Evolutionary conservation across 805 yeast species (phyloP).

Genomic region (Komagataella ulmi): DNA sequence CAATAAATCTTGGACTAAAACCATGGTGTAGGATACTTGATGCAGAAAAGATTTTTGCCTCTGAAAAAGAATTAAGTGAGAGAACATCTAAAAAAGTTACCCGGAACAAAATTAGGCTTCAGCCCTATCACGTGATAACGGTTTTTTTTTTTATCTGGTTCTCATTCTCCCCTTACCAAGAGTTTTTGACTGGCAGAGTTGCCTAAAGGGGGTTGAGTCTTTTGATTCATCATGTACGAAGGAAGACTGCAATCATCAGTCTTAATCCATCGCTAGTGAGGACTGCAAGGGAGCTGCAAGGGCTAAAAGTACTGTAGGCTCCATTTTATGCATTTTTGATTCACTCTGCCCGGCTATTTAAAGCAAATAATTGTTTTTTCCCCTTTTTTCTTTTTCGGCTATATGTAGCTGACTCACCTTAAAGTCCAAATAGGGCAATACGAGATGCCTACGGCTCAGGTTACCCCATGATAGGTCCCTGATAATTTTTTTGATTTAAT

Average conservation of each 20-base stretch:
- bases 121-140: not conserved
- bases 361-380: not conserved
- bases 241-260: not conserved
- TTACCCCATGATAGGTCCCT: not conserved
- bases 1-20: constrained; percentile 97
- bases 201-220: not conserved
- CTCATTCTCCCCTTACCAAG: not conserved
- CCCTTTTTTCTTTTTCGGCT: not conserved
- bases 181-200: not conserved
- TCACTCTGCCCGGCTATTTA: not conserved
- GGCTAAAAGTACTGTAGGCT: not conserved
- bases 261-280: not conserved
- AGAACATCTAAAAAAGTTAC: not conserved
- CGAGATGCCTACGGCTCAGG: not conserved
- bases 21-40: constrained; percentile 27
- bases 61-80: not conserved
- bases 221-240: not conserved
- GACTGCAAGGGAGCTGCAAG: too few species aligned
- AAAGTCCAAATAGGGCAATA: not conserved
- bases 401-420: not conserved
- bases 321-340: not conserved
- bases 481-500: not conserved
- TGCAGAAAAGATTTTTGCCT: not conserved
- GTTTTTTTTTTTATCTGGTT: not conserved
- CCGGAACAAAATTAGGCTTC: not conserved